Conservation (phyloP, 495 filamentous ascomycete genomes). For the Annulohypoxylon nitens region DNA sequence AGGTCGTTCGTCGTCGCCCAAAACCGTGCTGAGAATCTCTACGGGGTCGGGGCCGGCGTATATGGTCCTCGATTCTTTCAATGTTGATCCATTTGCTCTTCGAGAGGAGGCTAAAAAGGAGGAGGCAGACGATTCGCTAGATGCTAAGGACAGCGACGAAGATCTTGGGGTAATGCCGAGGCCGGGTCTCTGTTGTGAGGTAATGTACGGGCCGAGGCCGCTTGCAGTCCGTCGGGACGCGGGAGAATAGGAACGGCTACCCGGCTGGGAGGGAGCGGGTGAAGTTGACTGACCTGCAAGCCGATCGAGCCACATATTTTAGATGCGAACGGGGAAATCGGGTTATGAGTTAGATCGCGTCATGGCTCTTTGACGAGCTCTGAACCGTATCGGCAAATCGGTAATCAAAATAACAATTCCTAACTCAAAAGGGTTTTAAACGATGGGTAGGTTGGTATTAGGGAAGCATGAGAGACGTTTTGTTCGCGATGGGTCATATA, state of each 20-base stretch:
- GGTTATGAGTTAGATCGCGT: conserved; percentile 35
- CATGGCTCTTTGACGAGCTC: conserved; percentile 36
- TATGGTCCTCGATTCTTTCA: conserved; percentile 69
- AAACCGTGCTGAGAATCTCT: conserved; percentile 76
- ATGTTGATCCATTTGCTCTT: conserved; percentile 73
- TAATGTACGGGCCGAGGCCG: conserved; percentile 67
- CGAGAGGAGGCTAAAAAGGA: conserved; percentile 74
- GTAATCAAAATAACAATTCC: background rate
- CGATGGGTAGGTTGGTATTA: background rate
- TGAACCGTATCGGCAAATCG: conserved; percentile 16
- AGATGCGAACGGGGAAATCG: conserved; percentile 31
- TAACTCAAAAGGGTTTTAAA: background rate
- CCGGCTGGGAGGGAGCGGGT: conserved; percentile 65
- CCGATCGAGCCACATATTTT: conserved; percentile 88
- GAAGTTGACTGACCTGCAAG: conserved; percentile 79
- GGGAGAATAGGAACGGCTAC: conserved; percentile 77
- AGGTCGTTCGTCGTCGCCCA: conserved; percentile 65
- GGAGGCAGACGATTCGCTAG: conserved; percentile 75
- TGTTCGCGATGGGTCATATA: conserved; percentile 14
- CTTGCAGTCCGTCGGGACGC: conserved; percentile 73
- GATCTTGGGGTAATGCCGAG: conserved; percentile 72
- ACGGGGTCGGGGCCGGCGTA: conserved; percentile 76
- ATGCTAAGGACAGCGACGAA: conserved; percentile 73
- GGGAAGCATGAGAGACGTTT: conserved; percentile 2
- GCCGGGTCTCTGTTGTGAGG: conserved; percentile 67